phyloP scores from a whole-genome alignment of 106 monocot species.

The Iris macrosiphon region DNA sequence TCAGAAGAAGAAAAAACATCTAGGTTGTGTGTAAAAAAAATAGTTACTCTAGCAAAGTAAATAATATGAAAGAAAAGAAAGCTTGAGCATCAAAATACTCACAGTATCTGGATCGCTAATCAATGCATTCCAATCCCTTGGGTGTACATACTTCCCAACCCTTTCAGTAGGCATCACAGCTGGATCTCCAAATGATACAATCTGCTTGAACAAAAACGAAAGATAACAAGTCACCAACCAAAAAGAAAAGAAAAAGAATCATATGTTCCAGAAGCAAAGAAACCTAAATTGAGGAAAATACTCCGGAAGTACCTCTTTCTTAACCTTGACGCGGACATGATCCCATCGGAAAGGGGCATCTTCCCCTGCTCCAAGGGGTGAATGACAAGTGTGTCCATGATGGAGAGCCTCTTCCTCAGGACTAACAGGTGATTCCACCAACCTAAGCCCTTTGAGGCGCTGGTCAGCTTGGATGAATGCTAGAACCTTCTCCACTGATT shows the following conservation, averaged over 20 bases:
- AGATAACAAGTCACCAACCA: not conserved
- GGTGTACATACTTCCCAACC: constrained; percentile 87
- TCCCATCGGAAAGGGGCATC: constrained; percentile 99
- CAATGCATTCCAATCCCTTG: constrained; percentile 86
- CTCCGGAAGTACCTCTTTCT: constrained; percentile 64
- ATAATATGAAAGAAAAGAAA: not conserved
- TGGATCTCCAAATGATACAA: constrained; percentile 93
- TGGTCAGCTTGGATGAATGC: constrained; percentile 75
- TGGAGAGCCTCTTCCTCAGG: constrained; percentile 96
- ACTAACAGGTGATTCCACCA: constrained; percentile 85
- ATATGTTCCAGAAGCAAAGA: not conserved
- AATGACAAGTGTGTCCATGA: constrained; percentile 81
- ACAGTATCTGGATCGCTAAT: constrained; percentile 91
- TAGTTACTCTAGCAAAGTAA: not conserved
- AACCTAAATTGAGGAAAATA: not conserved
- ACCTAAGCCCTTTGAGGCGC: constrained; percentile 62
- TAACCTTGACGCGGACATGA: constrained; percentile 95
- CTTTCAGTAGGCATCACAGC: constrained; percentile 68
- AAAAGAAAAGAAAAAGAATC: not conserved
- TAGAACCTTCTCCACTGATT: constrained; percentile 71
- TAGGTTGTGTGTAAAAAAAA: too few species aligned
- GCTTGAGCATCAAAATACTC: constrained; percentile 16
- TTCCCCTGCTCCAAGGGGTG: constrained; percentile 95
- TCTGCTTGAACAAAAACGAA: constrained; percentile 29
- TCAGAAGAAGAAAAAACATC: too few species aligned